phyloP scores from a whole-genome alignment of 371 early-diverging fungal species.

The Mucor mucedo region DNA sequence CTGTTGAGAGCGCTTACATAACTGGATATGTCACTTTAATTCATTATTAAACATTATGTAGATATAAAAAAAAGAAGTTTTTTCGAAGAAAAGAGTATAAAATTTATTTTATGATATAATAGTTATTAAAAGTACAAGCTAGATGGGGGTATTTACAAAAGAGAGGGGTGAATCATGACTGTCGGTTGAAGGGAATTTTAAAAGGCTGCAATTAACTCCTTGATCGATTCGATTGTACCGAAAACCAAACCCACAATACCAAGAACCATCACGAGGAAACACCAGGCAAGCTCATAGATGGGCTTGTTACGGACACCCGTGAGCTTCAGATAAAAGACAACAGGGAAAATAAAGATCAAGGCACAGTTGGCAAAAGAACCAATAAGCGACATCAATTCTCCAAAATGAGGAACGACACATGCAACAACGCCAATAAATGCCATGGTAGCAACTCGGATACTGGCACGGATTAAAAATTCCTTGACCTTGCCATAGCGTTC shows the following conservation, averaged over 20 bases:
- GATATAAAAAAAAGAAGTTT: no score
- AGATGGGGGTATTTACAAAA: no score
- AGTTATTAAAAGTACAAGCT: no score
- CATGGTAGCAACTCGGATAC: slow-evolving; percentile 60
- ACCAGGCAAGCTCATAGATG: slow-evolving; percentile 62
- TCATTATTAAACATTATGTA: no score
- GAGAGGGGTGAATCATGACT: no score
- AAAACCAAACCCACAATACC: slow-evolving; percentile 78
- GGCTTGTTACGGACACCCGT: slow-evolving; percentile 69
- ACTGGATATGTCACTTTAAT: no score
- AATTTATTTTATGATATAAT: no score
- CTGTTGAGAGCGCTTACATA: no score
- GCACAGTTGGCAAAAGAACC: slow-evolving; percentile 82
- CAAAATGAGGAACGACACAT: slow-evolving; percentile 80
- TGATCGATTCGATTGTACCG: slow-evolving; percentile 33
- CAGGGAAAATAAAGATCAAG: slow-evolving; percentile 85
- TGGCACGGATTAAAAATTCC: slow-evolving; percentile 63
- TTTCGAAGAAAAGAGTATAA: no score
- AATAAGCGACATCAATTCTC: slow-evolving; percentile 80
- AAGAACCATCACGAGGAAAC: slow-evolving; percentile 58
- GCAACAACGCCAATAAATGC: slow-evolving; percentile 63
- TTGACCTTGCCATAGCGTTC: slow-evolving; percentile 52
- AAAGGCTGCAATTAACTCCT: no score
- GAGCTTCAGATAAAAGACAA: slow-evolving; percentile 78
- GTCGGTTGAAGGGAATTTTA: no score